Percentiles rank a stretch among this genome's conserved stretches.
Conservation (phyloP, 768 basidiomycete species). For the Serendipita sp. region DNA sequence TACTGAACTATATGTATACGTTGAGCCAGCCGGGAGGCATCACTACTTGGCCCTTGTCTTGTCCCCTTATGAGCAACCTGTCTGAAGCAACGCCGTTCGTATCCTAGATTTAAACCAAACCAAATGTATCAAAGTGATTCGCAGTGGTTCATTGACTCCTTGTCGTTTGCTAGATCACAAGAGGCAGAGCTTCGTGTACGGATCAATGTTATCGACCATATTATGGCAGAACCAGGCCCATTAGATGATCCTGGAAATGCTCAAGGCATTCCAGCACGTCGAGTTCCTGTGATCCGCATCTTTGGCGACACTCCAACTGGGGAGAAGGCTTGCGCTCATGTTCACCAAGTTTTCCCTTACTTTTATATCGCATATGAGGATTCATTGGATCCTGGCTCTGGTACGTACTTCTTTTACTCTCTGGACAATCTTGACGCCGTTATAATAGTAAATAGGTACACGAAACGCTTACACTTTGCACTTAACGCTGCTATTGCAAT, state of each 20-base stretch:
- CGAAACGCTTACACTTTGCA: constrained; percentile 49
- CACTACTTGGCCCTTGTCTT: too few relatives aligned
- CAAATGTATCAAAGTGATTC: background rate
- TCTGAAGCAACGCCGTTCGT: too few relatives aligned
- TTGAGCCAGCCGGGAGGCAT: too few relatives aligned
- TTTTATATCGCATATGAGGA: constrained; percentile 74
- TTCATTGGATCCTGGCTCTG: constrained; percentile 42
- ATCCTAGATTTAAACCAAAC: too few relatives aligned
- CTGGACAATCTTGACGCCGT: background rate
- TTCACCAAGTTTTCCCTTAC: constrained; percentile 92
- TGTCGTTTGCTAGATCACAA: background rate
- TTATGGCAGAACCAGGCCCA: constrained; percentile 36
- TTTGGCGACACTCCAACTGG: constrained; percentile 70
- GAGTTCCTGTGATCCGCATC: constrained; percentile 69
- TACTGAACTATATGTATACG: too few relatives aligned
- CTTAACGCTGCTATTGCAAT: constrained; percentile 77
- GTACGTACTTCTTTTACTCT: constrained; percentile 26
- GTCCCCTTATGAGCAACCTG: too few relatives aligned
- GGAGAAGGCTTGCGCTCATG: constrained; percentile 66
- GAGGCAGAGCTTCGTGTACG: constrained; percentile 23
- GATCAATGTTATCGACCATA: constrained; percentile 49
- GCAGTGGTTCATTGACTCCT: background rate
- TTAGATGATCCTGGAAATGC: constrained; percentile 37
- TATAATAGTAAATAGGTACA: constrained; percentile 54
- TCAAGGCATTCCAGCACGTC: constrained; percentile 27